These are phyloP conservation scores for Phascolomyces articulosus DNA, from an alignment of 371 early-diverging fungal species.

Conservation along the genomic window DNA sequence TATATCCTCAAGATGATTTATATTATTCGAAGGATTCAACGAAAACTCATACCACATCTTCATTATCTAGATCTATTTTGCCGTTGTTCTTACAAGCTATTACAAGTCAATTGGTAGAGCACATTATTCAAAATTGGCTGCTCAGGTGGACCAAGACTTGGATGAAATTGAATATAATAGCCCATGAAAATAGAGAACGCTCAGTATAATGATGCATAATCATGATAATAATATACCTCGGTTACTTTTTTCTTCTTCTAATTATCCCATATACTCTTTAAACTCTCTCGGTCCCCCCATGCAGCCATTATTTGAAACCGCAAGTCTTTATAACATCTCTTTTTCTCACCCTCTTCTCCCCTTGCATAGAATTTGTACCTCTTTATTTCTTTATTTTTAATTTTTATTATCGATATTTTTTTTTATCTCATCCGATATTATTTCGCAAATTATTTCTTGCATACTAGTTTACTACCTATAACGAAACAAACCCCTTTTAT, in stretches of 20 bases:
- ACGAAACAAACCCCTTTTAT: too few relatives aligned
- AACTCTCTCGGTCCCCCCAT: too few relatives aligned
- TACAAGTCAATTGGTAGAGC: slow-evolving; percentile 29
- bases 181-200: neutral
- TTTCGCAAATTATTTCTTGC: too few relatives aligned
- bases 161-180: slow-evolving; percentile 17
- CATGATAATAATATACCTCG: neutral
- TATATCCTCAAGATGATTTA: too few relatives aligned
- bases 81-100: slow-evolving; percentile 36
- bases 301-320: too few relatives aligned
- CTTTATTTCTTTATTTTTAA: neutral
- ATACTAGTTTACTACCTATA: too few relatives aligned
- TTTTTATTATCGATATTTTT: neutral
- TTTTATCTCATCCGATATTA: too few relatives aligned
- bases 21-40: too few relatives aligned
- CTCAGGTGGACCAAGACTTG: slow-evolving; percentile 18
- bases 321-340: too few relatives aligned
- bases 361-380: neutral
- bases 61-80: slow-evolving; percentile 41
- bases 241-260: neutral
- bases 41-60: too few relatives aligned
- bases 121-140: slow-evolving; percentile 35
- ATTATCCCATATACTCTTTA: too few relatives aligned
- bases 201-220: slow-evolving; percentile 1
- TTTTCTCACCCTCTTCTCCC: too few relatives aligned